Percentiles rank a stretch among this genome's conserved stretches.
phyloP scores from a whole-genome alignment of 148 eudicot species.

The Oxyria digyna region DNA sequence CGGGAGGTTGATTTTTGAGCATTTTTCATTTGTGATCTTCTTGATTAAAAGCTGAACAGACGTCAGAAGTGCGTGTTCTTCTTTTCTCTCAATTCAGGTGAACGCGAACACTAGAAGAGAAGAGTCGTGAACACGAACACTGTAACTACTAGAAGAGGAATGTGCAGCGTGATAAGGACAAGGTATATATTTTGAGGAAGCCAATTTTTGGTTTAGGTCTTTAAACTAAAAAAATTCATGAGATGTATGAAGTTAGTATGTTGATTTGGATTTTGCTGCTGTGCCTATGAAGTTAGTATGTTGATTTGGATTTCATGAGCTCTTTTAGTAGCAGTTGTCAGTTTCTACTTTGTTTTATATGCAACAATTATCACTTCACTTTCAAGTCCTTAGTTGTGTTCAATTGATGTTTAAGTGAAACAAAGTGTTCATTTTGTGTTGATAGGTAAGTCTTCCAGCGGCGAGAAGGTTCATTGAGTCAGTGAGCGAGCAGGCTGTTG shows the following conservation, averaged over 20 bases:
- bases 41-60: no score
- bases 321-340: conserved; percentile 93
- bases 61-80: no score
- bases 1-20: no score
- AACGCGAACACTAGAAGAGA: no score
- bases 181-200: conserved; percentile 30
- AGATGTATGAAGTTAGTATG: not conserved
- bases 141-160: conserved; percentile 23
- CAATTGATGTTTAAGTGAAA: not conserved
- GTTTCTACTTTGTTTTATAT: conserved; percentile 26
- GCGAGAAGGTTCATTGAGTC: conserved; percentile 92
- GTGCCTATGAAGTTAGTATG: conserved; percentile 74
- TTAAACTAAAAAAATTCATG: no score
- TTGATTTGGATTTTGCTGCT: not conserved
- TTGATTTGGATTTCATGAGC: no score
- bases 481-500: conserved; percentile 88
- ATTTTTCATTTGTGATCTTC: no score
- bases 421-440: conserved; percentile 12
- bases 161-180: conserved; percentile 48
- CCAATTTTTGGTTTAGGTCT: not conserved
- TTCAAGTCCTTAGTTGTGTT: not conserved
- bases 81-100: no score
- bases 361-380: not conserved
- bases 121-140: conserved; percentile 38
- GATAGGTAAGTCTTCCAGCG: conserved; percentile 95